Evolutionary conservation across 371 early-diverging fungal species (phyloP).

Genomic region (Zopfochytrium polystomum): DNA sequence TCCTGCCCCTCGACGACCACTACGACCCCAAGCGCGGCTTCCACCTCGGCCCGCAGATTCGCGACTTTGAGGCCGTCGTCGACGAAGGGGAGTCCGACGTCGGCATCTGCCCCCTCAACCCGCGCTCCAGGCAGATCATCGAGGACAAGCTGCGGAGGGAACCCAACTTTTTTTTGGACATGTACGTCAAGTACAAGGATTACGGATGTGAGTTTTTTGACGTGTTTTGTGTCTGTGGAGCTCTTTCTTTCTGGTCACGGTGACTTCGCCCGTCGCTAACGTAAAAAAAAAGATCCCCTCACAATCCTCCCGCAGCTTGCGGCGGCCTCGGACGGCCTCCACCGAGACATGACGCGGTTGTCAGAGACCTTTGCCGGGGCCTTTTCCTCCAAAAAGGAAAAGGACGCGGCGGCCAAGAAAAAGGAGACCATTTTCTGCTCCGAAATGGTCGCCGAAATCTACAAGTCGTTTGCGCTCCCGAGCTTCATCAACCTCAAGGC

Average conservation of each 20-base stretch:
- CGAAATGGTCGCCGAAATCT: conserved; percentile 31
- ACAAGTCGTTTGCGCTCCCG: conserved; percentile 13
- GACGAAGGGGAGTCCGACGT: conserved; percentile 22
- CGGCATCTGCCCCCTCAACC: conserved; percentile 26
- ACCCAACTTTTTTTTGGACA: conserved; percentile 3
- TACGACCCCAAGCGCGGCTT: conserved; percentile 6
- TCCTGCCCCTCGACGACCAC: conserved; percentile 25
- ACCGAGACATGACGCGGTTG: neutral
- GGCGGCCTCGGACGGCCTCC: conserved; percentile 3
- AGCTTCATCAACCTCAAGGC: conserved; percentile 22
- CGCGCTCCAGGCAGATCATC: neutral
- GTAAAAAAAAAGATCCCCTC: conserved; percentile 2
- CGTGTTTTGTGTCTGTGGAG: neutral
- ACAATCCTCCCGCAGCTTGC: conserved; percentile 13
- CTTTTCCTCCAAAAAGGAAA: neutral
- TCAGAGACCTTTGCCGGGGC: neutral
- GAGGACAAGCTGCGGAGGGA: neutral
- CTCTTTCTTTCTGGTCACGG: neutral
- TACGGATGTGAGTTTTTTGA: neutral
- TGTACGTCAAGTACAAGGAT: conserved; percentile 22
- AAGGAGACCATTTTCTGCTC: conserved; percentile 31
- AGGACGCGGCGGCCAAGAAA: neutral
- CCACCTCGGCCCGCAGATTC: conserved; percentile 31
- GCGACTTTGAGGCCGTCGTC: conserved; percentile 20
- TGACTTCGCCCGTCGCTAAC: conserved; percentile 4